phyloP scores from a whole-genome alignment of 805 yeast species.

The Wickerhamomyces kurtzmanii region DNA sequence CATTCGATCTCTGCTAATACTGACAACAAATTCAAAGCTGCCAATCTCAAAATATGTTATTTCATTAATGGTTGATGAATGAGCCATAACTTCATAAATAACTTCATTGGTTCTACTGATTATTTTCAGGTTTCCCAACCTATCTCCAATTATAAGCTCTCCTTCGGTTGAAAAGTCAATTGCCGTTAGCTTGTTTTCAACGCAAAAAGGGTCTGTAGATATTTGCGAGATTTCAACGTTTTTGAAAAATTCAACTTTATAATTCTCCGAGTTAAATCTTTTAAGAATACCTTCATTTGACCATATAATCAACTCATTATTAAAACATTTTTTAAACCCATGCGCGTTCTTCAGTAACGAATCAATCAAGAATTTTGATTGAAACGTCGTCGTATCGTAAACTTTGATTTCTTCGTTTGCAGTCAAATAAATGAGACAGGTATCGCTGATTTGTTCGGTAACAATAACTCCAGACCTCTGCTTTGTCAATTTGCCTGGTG shows the following conservation, averaged over 20 bases:
- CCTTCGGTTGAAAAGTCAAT: constrained; percentile 22
- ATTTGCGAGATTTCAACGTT: constrained; percentile 13
- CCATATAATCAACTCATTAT: constrained; percentile 26
- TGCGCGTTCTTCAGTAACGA: constrained; percentile 26
- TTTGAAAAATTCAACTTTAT: constrained; percentile 5
- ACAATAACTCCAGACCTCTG: constrained; percentile 22
- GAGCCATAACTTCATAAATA: constrained; percentile 30
- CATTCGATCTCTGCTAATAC: constrained; percentile 54
- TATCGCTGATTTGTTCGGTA: constrained; percentile 15
- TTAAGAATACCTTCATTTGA: constrained; percentile 32
- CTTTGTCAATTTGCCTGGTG: constrained; percentile 17
- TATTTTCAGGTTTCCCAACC: constrained; percentile 29
- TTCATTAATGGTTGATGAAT: constrained; percentile 42
- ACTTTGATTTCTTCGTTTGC: constrained; percentile 26
- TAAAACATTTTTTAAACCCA: constrained; percentile 26
- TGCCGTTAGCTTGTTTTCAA: constrained; percentile 30
- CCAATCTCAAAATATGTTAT: constrained; percentile 24
- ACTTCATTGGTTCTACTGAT: constrained; percentile 9
- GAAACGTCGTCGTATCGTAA: constrained; percentile 9
- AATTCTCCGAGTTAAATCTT: constrained; percentile 11
- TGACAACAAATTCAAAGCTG: constrained; percentile 23
- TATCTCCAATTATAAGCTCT: constrained; percentile 36
- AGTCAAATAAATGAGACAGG: constrained; percentile 22
- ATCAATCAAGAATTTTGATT: constrained; percentile 18
- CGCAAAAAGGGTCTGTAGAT: constrained; percentile 7